Percentiles rank a stretch among this genome's conserved stretches.
These are phyloP conservation scores for Leccinum arenicola DNA, from an alignment of 768 basidiomycete genomes.

Conservation along the genomic window DNA sequence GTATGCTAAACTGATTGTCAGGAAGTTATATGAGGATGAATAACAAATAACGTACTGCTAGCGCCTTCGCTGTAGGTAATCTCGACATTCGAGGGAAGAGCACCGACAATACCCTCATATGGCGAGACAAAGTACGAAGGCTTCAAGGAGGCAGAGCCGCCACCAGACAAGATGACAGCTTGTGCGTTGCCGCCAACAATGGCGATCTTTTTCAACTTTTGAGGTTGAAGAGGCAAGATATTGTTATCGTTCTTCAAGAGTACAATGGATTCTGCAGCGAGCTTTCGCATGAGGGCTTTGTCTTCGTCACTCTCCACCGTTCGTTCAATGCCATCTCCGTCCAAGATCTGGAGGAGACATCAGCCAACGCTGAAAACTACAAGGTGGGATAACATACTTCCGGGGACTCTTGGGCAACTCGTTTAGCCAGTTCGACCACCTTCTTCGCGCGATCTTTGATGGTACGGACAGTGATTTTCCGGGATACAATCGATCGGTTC, in stretches of 20 bases:
- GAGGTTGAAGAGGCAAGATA: constrained; percentile 37
- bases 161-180: constrained; percentile 67
- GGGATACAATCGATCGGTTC: constrained; percentile 53
- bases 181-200: constrained; percentile 70
- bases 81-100: constrained; percentile 47
- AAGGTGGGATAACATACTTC: constrained; percentile 41
- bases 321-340: constrained; percentile 67
- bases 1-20: constrained; percentile 42
- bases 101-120: constrained; percentile 69
- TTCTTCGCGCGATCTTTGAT: constrained; percentile 64
- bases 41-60: constrained; percentile 41
- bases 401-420: constrained; percentile 61
- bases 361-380: neutral
- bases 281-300: constrained; percentile 56
- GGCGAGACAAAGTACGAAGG: constrained; percentile 76
- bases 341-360: constrained; percentile 48
- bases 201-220: constrained; percentile 61
- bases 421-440: constrained; percentile 68
- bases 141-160: constrained; percentile 69
- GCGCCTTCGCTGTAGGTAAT: constrained; percentile 70
- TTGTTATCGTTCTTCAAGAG: constrained; percentile 66
- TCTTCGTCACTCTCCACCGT: constrained; percentile 62
- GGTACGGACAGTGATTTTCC: constrained; percentile 63
- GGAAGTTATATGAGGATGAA: neutral
- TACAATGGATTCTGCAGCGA: constrained; percentile 72